phyloP scores from a whole-genome alignment of 768 basidiomycete genomes.

The Termitomyces bulborhizus region DNA sequence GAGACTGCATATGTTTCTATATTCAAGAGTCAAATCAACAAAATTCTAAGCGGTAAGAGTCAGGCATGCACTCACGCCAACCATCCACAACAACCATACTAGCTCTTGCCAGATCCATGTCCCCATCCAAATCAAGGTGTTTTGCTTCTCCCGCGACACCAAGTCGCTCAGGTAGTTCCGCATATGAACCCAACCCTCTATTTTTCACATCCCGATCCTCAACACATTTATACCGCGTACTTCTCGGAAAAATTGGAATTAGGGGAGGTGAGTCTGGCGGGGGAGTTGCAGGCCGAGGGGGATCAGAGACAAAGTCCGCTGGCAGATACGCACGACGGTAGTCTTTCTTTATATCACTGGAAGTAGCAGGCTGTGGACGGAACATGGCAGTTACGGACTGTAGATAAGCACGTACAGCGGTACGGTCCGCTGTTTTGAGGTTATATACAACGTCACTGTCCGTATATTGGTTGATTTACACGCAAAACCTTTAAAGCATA shows the following conservation, averaged over 20 bases:
- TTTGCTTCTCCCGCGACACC: constrained; percentile 13
- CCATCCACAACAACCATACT: constrained; percentile 59
- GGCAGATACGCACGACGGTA: constrained; percentile 12
- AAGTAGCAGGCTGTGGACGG: constrained; percentile 1
- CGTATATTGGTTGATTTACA: not conserved
- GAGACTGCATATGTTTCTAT: constrained; percentile 33
- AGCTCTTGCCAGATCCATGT: constrained; percentile 27
- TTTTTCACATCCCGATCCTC: not conserved
- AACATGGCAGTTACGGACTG: constrained; percentile 8
- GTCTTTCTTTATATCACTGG: constrained; percentile 1
- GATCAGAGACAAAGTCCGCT: constrained; percentile 11
- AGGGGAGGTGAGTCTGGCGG: constrained; percentile 22
- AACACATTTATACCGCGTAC: not conserved
- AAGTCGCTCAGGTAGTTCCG: constrained; percentile 35
- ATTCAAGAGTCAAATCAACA: not conserved
- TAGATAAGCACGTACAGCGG: constrained; percentile 15
- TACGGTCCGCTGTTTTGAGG: constrained; percentile 15
- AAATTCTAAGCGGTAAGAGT: not conserved
- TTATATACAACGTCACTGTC: constrained; percentile 13
- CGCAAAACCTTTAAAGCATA: not conserved
- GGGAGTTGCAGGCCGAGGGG: constrained; percentile 17
- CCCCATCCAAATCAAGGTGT: constrained; percentile 12
- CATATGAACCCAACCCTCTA: constrained; percentile 8
- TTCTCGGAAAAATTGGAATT: constrained; percentile 27
- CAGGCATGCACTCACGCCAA: constrained; percentile 44